Conservation (phyloP, 805 yeast species). For the Debaryomyces castellii region DNA sequence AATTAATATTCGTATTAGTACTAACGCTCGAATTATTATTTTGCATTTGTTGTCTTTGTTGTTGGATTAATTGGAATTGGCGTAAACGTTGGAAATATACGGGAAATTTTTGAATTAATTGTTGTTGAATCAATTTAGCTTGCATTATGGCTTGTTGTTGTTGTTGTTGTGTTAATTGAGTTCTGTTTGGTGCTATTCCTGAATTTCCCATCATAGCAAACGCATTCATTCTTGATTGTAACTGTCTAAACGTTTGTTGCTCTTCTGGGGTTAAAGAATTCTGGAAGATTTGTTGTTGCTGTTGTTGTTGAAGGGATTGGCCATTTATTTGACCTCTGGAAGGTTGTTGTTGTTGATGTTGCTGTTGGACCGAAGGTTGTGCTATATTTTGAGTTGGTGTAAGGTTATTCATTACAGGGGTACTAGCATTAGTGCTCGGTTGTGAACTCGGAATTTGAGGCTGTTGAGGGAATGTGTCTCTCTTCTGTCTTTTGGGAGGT, state of each 20-base stretch:
- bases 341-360: constrained; percentile 6
- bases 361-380: constrained; percentile 5
- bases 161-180: constrained; percentile 41
- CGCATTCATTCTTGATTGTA: constrained; percentile 39
- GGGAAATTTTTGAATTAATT: constrained; percentile 36
- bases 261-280: constrained; percentile 39
- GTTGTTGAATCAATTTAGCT: constrained; percentile 38
- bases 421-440: constrained; percentile 11
- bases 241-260: constrained; percentile 40
- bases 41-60: constrained; percentile 15
- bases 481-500: constrained; percentile 23
- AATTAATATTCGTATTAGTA: too few species aligned
- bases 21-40: background rate
- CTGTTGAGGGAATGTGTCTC: constrained; percentile 15
- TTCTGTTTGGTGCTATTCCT: constrained; percentile 44
- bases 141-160: constrained; percentile 46
- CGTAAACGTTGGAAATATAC: constrained; percentile 36
- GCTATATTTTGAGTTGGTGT: constrained; percentile 8
- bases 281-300: constrained; percentile 47
- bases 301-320: constrained; percentile 24
- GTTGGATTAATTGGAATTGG: constrained; percentile 35
- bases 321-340: constrained; percentile 5
- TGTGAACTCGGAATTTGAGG: constrained; percentile 12
- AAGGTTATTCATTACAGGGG: constrained; percentile 16
- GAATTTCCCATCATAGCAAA: constrained; percentile 42